Evolutionary conservation across 441 rosid genomes (phyloP), one percentile per base, ranked within the genome.

Genomic region (Bruguiera hainesii): DNA sequence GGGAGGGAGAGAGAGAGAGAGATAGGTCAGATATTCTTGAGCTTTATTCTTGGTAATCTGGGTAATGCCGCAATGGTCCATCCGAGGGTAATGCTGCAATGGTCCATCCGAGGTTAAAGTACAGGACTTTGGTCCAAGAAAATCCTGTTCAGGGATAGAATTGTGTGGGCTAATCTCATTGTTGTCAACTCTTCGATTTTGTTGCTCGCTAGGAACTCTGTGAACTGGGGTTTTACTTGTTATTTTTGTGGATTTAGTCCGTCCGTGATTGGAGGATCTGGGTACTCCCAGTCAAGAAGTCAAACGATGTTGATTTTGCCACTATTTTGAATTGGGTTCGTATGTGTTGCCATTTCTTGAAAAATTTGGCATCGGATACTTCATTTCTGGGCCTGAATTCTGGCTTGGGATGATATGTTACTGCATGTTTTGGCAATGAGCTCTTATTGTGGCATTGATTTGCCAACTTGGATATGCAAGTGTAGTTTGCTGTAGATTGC

Each of bases 51-150:
- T 56, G 30, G 50, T 37, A 33, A 64, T 70, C 70, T 70, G 73
- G 78, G 74, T 72, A 33, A 13, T 81, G 80, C 80, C 65, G 71
- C 82, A 71, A 78, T 70, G 68, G 13, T 56, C 23, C 26, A 19
- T 53, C 67, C 1, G 25, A n/a, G 39, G 74, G 74, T 72, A 33
- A 13, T 81, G 80, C 80, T 67, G 71, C 83, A 75, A 78, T 68
- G 68, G 13, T 56, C 23, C 26, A 19, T 53, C 67, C 3, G 25
- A n/a, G 39, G 69, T 75, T 71, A 58, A 2, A 25, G 29, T 13
- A 26, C 29, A 19, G 13, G 46, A 35, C 66, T 49, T 63, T 35
- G 30, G 9, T 21, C 33, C 18, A 48, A 67, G 64, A 51, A 46
- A 49, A 59, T 52, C n/a, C 56, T 65, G 61, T 18, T 53, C 46